Percentiles rank a stretch among this genome's conserved stretches.
Conservation (phyloP, 768 basidiomycete species). For the Termitomyces sp. region DNA sequence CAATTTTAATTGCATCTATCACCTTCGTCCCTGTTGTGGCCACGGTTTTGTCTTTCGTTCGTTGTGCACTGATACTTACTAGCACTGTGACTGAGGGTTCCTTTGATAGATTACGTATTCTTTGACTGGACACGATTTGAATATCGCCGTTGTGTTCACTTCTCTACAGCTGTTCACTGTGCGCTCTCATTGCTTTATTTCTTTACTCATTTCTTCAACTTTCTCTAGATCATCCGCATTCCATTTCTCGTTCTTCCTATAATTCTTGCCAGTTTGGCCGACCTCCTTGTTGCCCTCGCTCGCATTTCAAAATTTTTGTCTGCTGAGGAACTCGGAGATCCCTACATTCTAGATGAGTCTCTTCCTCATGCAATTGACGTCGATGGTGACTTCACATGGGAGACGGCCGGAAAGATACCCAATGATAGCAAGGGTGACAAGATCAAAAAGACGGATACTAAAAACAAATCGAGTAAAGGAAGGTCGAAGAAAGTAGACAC, state of each 20-base stretch:
- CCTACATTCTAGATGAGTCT: constrained; percentile 36
- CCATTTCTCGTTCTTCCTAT: constrained; percentile 56
- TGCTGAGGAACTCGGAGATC: constrained; percentile 48
- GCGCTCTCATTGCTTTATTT: background rate
- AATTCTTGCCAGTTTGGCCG: constrained; percentile 39
- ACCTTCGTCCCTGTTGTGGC: constrained; percentile 48
- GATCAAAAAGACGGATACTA: constrained; percentile 9
- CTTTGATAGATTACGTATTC: constrained; percentile 52
- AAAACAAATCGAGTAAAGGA: constrained; percentile 14
- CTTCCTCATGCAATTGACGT: constrained; percentile 35
- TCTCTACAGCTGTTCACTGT: constrained; percentile 58
- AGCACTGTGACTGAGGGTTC: background rate
- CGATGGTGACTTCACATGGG: constrained; percentile 50
- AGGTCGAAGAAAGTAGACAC: background rate
- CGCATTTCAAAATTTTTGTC: constrained; percentile 44
- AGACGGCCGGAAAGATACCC: constrained; percentile 23
- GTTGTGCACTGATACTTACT: constrained; percentile 11
- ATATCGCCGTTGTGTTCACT: constrained; percentile 49
- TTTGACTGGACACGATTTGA: constrained; percentile 47
- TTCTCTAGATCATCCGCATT: constrained; percentile 44
- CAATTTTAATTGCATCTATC: constrained; percentile 36
- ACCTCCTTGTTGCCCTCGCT: constrained; percentile 43
- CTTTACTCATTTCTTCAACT: background rate
- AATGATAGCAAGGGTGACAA: constrained; percentile 10
- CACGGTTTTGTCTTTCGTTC: constrained; percentile 45